A percentile compares a stretch with the other conserved stretches of the same genome.
Evolutionary conservation across 164 flowering plant genomes (phyloP).

Genomic region (Vitis amurensis): DNA sequence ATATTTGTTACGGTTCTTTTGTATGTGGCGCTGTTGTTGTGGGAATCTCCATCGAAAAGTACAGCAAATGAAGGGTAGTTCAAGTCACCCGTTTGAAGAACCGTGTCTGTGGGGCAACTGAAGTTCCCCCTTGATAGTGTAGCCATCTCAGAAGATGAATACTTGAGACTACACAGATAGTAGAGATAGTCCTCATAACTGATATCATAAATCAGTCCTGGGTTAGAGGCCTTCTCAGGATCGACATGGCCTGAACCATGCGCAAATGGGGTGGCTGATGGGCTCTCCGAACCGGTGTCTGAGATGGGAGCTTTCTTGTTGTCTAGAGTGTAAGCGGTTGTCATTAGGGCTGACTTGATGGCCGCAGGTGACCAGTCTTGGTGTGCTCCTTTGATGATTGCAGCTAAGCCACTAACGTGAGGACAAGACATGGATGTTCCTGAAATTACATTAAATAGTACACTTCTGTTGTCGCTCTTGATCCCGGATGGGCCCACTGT

Average conservation of each 20-base stretch:
- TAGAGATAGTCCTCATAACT: slow-evolving; percentile 45
- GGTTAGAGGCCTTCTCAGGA: slow-evolving; percentile 59
- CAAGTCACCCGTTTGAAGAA: slow-evolving; percentile 41
- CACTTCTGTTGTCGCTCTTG: slow-evolving; percentile 49
- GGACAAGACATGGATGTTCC: slow-evolving; percentile 92
- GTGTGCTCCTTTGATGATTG: slow-evolving; percentile 59
- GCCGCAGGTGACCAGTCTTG: slow-evolving; percentile 68
- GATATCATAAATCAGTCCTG: slow-evolving; percentile 66
- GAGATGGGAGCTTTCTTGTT: slow-evolving; percentile 32
- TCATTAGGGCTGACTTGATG: slow-evolving; percentile 79
- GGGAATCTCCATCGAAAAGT: slow-evolving; percentile 14
- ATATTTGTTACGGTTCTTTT: slow-evolving; percentile 68
- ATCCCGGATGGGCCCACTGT: slow-evolving; percentile 40
- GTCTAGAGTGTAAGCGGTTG: slow-evolving; percentile 58
- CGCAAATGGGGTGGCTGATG: slow-evolving; percentile 51
- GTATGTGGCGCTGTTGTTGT: slow-evolving; percentile 23
- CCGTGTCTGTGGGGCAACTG: slow-evolving; percentile 30
- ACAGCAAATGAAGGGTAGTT: slow-evolving; percentile 78
- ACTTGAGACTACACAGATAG: slow-evolving; percentile 61
- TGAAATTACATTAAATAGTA: slow-evolving; percentile 56
- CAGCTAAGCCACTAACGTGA: slow-evolving; percentile 72
- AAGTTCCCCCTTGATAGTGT: slow-evolving; percentile 30
- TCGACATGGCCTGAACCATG: slow-evolving; percentile 79
- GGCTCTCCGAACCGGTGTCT: slow-evolving; percentile 27
- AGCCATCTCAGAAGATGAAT: slow-evolving; percentile 40